Evolutionary conservation across 1,284 basidiomycete genomes (phyloP), one percentile per base, ranked within the genome.

Genomic region (Cutaneotrichosporon sp.): DNA sequence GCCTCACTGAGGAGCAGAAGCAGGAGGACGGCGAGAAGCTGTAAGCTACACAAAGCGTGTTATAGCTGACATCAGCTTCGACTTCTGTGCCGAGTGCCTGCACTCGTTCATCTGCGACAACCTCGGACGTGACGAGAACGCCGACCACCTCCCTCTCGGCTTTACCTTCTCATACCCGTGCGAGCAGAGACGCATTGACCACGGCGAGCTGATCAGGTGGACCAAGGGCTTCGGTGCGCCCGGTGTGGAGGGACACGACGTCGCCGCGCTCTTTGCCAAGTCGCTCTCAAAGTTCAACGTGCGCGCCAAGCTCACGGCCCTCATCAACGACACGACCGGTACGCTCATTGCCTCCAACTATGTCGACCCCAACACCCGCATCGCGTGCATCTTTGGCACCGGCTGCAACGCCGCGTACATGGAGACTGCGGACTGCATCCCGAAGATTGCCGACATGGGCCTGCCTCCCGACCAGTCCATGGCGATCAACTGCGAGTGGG

Each of bases 91-190:
- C 0, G 89, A 97, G 78, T 97, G 91, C 79, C 81, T 98, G 66
- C 89, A 91, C 77, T 89, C 87, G 14, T 99, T 99, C 81, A 86
- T 97, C 72, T 85, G 88, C 49, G 82, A 85, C 61, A 87, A 86
- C 26, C 81, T 84, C 22, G 82, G 86, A 64, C 76, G 85, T 30
- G 83, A 93, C 55, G 84, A 87, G 70, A 84, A 86, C 51, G 92
- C 89, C 14, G 85, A 88, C 66, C 84, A 86, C 26, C 82, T 98
- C 3, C 90, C 94, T 16, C 85, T 98, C 26, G 96, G 95, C 36
- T 98, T 97, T 78, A 97, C 96, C 90, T 96, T 97, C 84, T 94
- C 91, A 9, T 97, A 97, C 78, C 93, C 93, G 10, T 94, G 91
- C 86, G 82, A 83, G 89, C 96, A 99, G 85, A 86, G 90, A 49